These are phyloP conservation scores for Hebeloma cylindrosporum DNA, from an alignment of 768 basidiomycete genomes.

Conservation along the genomic window DNA sequence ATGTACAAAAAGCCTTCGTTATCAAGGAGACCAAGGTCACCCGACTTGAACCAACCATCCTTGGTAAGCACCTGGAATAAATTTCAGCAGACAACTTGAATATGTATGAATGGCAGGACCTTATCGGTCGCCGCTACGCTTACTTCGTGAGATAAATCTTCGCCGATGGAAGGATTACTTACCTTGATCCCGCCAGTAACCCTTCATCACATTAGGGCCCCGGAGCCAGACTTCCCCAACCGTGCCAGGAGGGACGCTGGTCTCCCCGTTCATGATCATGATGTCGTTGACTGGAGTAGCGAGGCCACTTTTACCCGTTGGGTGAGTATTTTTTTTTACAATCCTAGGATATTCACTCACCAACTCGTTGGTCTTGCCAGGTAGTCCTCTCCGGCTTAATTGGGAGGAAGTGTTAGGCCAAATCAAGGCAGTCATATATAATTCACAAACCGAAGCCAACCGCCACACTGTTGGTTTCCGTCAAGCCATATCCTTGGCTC, in stretches of 20 bases:
- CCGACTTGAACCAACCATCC: slow-evolving; percentile 59
- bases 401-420: background rate
- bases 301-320: slow-evolving; percentile 40
- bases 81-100: background rate
- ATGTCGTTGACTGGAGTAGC: slow-evolving; percentile 58
- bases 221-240: slow-evolving; percentile 56
- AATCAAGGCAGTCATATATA: background rate
- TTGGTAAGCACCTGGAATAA: slow-evolving; percentile 35
- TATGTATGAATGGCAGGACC: slow-evolving; percentile 13
- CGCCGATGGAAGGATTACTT: slow-evolving; percentile 6
- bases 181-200: slow-evolving; percentile 61
- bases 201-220: slow-evolving; percentile 62
- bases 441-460: slow-evolving; percentile 37
- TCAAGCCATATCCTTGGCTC: slow-evolving; percentile 56
- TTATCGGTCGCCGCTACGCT: slow-evolving; percentile 42
- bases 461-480: slow-evolving; percentile 61
- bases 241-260: slow-evolving; percentile 33
- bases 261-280: slow-evolving; percentile 44
- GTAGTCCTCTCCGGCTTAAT: slow-evolving; percentile 52
- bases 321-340: slow-evolving; percentile 2
- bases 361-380: slow-evolving; percentile 43
- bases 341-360: slow-evolving; percentile 29
- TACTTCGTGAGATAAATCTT: background rate
- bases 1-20: slow-evolving; percentile 61
- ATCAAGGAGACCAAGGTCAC: slow-evolving; percentile 54